Base-by-base conservation (phyloP, 768 basidiomycete species). In the Leucogyrophana mollusca region DNA sequence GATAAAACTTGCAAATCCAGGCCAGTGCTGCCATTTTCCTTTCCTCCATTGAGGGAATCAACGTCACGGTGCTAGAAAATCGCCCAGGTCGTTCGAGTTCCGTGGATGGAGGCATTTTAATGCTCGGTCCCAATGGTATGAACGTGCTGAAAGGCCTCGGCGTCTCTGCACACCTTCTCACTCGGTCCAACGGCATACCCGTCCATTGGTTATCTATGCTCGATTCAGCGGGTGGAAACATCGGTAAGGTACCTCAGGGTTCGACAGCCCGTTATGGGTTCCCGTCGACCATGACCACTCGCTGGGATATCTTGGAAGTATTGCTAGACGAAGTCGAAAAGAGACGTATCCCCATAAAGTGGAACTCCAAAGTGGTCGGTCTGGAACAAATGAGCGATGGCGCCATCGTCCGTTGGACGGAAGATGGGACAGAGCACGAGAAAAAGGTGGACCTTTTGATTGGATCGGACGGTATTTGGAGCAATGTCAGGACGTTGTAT, bases 381-480 rank as follows among this genome's bases (percentile, higher is more conserved):
- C 42, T 53, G 20, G 55, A 64, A 30, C 64, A 64, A 42, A 49
- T 10, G 9, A 34, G 53, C 5, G 57, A 59, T 9, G 57, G 59
- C 20, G 55, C 64, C 4, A 40, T 59, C 34, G 64, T 66, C 17
- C 49, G 47, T 47, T 64, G 62, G 62, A 13, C 22, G 10, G 54
- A 64, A 50, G 38, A 48, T 6, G 61, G 53, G 32, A 21, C 38
- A 14, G 7, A 11, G 10, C 45, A 61, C 33, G 50, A 61, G 43
- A 59, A 47, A 49, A 59, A 55, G 49, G 62, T 46, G n/a, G 64
- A 66, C 45, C 59, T 64, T 14, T 41, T 64, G 34, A 50, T 64
- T 16, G 64, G 62, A 30, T 64, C 62, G 25, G 64, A 66, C 21
- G 59, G 61, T 4, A 61, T 66, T 11, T 66, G 63, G 64, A 62